phyloP scores from a whole-genome alignment of 1,139 yeast species.

The Blastobotrys buckinghamii region DNA sequence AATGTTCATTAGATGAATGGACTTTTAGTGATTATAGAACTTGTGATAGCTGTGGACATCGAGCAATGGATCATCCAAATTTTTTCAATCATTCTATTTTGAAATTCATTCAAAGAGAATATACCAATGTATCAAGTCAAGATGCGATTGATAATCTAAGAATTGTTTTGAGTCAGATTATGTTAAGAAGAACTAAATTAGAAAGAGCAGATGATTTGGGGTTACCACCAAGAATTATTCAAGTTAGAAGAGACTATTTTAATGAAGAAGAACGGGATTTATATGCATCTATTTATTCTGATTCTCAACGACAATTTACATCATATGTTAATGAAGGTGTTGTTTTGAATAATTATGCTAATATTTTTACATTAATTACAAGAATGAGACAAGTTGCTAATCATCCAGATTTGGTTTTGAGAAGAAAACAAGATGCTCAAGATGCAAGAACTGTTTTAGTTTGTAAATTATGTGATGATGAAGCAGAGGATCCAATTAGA shows the following conservation, averaged over 20 bases:
- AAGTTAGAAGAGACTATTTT: conserved; percentile 75
- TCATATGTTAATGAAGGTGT: conserved; percentile 94
- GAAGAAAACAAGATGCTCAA: conserved; percentile 41
- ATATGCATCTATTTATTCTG: conserved; percentile 80
- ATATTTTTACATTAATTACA: conserved; percentile 89
- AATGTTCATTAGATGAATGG: conserved; percentile 79
- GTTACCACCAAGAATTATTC: conserved; percentile 89
- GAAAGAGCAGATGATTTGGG: conserved; percentile 98
- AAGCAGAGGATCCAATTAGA: conserved; percentile 94
- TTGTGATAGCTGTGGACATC: conserved; percentile 83
- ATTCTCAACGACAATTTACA: conserved; percentile 73
- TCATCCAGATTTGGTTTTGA: conserved; percentile 91
- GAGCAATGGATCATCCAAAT: conserved; percentile 91
- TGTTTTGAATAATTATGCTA: conserved; percentile 90
- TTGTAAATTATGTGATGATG: conserved; percentile 93
- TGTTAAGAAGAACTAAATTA: conserved; percentile 90
- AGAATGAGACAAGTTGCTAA: conserved; percentile 97
- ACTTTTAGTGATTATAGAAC: conserved; percentile 71
- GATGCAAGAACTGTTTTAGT: conserved; percentile 58
- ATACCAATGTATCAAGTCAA: conserved; percentile 73
- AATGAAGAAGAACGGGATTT: conserved; percentile 93
- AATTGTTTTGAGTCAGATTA: conserved; percentile 62
- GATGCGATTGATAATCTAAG: conserved; percentile 75
- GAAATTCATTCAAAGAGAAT: conserved; percentile 82
- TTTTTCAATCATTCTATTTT: conserved; percentile 93